Base-by-base conservation (phyloP, 345 rosid species). In the Gossypium raimondii region DNA sequence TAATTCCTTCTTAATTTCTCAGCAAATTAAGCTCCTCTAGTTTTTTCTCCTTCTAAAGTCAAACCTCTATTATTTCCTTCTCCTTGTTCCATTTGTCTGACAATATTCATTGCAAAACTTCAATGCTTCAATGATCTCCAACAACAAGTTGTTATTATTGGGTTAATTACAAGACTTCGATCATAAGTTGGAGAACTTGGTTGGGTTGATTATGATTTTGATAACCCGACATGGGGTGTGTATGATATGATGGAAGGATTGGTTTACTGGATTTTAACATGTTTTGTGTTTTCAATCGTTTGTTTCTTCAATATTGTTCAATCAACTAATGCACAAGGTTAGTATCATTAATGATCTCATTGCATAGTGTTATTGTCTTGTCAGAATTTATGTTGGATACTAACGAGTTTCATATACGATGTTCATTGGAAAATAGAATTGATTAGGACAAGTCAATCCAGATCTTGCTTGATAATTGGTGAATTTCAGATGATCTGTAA, bases 21-120 rank as follows among this genome's bases (percentile, higher is more conserved):
- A 66, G 73, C 45, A 69, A 69, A 50, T 51, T 51, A 50, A 51
- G 73, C 62, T 73, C 70, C 77, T 79, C 71, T 43, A 70, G 55
- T 17, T 55, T 53, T 11, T 78, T 78, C 78, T 64, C 70, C 47
- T 17, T 73, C 76, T 83, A 81, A 84, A 86, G 90, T 89, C 90
- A 89, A 89, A 82, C 87, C 76, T 67, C 51, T 67, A 70, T 63
- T 64, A 56, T 67, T 78, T 68, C 43, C 74, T 27, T 67, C 82
- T 38, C 45, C 77, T 56, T 47, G 58, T 34, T n/a, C 14, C 61
- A 25, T 13, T 48, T 48, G 57, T 67, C 78, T 14, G 22, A 67
- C 51, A 63, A 29, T 17, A 50, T 51, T 17, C 75, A 34, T 50
- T 9, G 27, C 0, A 11, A 59, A 61, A 7, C n/a, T 65, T 44